Evolutionary conservation across 2,329 filamentous ascomycete species (phyloP), one percentile per base, ranked within the genome.

Genomic region (Calcarisporium arbuscula): DNA sequence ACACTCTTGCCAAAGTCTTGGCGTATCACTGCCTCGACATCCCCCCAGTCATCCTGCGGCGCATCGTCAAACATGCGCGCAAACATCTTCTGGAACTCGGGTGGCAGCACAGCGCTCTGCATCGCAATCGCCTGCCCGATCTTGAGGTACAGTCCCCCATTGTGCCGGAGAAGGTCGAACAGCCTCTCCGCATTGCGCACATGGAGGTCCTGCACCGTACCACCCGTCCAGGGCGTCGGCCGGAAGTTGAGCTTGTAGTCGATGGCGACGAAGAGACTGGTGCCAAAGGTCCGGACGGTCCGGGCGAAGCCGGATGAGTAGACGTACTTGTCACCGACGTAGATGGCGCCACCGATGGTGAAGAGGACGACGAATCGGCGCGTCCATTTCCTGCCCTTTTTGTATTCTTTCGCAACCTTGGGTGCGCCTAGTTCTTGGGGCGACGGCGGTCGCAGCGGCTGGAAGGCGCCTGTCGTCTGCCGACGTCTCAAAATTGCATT

Each of bases 171-270:
- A 42, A 98, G 65, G 19, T 90, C 72, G 41, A 86, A 94, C 23
- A 96, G 65, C 18, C 85, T 73, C 62, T 88, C 78, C 0, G 92
- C 92, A 53, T 84, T 94, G 41, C 92, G 80, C 23, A 73, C 67
- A 61, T 98, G 92, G 32, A 96, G 64, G 39, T 87, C 85, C 27
- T 76, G 71, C 26, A 94, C 78, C 15, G 78, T 81, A 32, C 80
- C 77, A 17, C 82, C 86, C 32, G 81, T 73, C 36, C 80, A 73
- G 6, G 90, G 89, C 45, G 87, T 67, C 6, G 85, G 73, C 6
- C 86, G 77, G 60, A 98, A 98, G 62, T 98, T 96, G 58, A 96
- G 68, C 65, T 95, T 96, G 68, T 98, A 96, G 65, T 98, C 92
- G 17, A 89, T 53, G 1, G 89, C 90, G 12, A 94, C 84, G 29